Base-by-base conservation (phyloP, 352 stramenopile species). In the Blastocystis hominis region DNA sequence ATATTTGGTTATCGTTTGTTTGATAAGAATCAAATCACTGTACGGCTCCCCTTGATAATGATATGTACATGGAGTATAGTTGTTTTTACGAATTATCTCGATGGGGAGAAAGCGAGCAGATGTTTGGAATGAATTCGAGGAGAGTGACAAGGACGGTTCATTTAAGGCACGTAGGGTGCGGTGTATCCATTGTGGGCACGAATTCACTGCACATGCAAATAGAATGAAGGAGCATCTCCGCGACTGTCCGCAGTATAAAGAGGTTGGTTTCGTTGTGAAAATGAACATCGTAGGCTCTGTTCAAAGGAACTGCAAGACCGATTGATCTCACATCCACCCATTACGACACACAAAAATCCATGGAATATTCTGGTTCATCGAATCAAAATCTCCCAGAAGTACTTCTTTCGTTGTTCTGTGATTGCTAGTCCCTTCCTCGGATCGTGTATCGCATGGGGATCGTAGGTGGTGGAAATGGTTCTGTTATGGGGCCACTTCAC, bases 161-260 rank as follows among this genome's bases (percentile, higher is more conserved):
- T 84, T 66, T 30, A 84, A 84, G 42, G 36, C 50, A 9, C 30
- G 54, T 36, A 46, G 72, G 17, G 72, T 84, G 40, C 72, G 72
- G 24, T 84, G 72, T 66, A 59, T 56, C 34, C 72, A 84, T 66
- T 84, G 72, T 53, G 72, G 72, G 24, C 54, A 61, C 5, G 47
- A 84, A 15, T 84, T 84, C 55, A 84, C 72, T 17, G 72, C 72
- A 13, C 72, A 84, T 69, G 72, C 72, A 53, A 84, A 84, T 53
- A 46, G 72, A 30, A 84, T 84, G 72, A 84, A 84, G 50, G 72
- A 84, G 0, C 72, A 84, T 66, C 72, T 84, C 10, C 36, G 36
- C 17, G 72, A 84, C 7, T 84, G 72, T 47, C 50, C 9, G 38
- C 50, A 38, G 38, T 84, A 84, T 46, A 84, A 44, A 69, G 72